Evolutionary conservation across 768 basidiomycete species (phyloP), one percentile per base, ranked within the genome.

Genomic region (Leccinum incarnatum): DNA sequence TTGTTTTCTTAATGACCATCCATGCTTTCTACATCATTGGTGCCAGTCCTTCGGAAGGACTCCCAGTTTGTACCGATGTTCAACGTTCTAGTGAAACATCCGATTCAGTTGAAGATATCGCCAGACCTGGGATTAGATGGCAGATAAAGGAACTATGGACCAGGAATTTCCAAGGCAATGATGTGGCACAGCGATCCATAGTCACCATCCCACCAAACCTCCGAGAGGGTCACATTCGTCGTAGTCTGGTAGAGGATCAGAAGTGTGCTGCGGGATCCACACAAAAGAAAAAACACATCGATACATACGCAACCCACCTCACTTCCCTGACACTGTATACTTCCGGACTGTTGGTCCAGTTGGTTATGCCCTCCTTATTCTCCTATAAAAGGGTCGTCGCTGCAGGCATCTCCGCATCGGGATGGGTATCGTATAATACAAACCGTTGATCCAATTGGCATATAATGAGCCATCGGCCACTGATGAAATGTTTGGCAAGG

Each of bases 401-500:
- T 17, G 32, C 6, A 11, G 11, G 19, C 3, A 29, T 30, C 10
- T 29, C 29, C 7, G 12, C 11, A 27, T 54, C 1, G 11, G 27
- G 14, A 7, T 12, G 5, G 8, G 17, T 53, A 21, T 60, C 58
- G 5, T 55, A 62, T 36, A 55, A 17, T 9, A 53, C 51, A 12
- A 62, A 29, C 12, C 58, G 40, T 15, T 11, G 46, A 1, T n/a
- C 2, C 3, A 7, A 19, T 45, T 60, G 54, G 9, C 54, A 52
- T 14, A 53, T 19, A 2, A 53, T 6, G 14, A 62, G 23, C 54
- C 61, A 62, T 21, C 53, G 40, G 5, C 53, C 60, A 40, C 36
- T 51, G 2, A 60, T 15, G 3, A 59, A 23, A 5, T 36, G 12
- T 3, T 23, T 19, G 21, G 3, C 9, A 40, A 17, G 8, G 17